phyloP scores from a whole-genome alignment of 352 stramenopile species.

The Pythium utonaiense region DNA sequence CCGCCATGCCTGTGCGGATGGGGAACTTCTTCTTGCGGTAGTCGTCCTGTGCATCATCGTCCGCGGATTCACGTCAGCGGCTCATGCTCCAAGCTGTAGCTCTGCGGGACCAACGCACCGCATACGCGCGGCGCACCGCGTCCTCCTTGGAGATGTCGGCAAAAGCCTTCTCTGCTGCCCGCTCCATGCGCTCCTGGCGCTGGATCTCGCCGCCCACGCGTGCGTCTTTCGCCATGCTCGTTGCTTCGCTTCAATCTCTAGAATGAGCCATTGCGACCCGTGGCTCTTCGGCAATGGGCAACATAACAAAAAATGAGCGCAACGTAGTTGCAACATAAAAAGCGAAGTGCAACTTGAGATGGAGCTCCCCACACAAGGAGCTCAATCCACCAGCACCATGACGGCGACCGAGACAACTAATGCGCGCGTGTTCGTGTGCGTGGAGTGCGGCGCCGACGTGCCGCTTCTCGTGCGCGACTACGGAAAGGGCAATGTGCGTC shows the following conservation, averaged over 20 bases:
- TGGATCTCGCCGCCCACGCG: slow-evolving; percentile 27
- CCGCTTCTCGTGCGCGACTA: slow-evolving; percentile 76
- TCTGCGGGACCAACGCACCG: slow-evolving; percentile 24
- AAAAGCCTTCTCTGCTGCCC: slow-evolving; percentile 22
- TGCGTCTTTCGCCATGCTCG: slow-evolving; percentile 53
- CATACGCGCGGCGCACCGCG: slow-evolving; percentile 22
- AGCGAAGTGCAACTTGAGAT: not conserved
- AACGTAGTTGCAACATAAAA: not conserved
- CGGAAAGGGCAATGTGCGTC: slow-evolving; percentile 79
- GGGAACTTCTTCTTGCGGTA: slow-evolving; percentile 58
- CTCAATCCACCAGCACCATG: not conserved
- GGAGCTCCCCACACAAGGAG: not conserved
- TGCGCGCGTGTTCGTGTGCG: slow-evolving; percentile 45
- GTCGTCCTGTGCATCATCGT: slow-evolving; percentile 25
- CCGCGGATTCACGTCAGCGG: not conserved
- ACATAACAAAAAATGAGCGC: slow-evolving; percentile 1
- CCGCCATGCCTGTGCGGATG: slow-evolving; percentile 68
- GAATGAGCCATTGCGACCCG: not conserved
- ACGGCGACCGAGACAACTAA: slow-evolving; percentile 3
- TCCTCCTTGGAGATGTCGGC: slow-evolving; percentile 35
- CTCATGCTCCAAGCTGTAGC: slow-evolving; percentile 6
- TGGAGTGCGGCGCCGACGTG: slow-evolving; percentile 71
- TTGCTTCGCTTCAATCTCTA: not conserved
- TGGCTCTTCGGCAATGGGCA: slow-evolving; percentile 24
- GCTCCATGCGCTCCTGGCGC: slow-evolving; percentile 32